Base-by-base conservation (phyloP, 768 basidiomycete genomes). In the Auriculariales sp. region DNA sequence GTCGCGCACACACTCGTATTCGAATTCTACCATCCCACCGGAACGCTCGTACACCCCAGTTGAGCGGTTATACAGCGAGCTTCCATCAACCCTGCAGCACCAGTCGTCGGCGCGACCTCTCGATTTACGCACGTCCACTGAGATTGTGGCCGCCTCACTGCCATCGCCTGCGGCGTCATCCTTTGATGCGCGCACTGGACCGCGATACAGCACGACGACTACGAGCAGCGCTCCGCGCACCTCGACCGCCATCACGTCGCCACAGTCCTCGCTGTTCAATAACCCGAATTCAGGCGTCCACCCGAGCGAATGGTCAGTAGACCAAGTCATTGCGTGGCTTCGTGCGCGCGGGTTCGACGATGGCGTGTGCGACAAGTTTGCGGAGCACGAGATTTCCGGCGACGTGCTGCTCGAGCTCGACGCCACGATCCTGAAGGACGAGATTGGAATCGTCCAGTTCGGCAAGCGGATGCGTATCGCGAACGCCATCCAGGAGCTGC, bases 311-410 rank as follows among this genome's bases (percentile, higher is more conserved):
- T 99, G 95, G 95, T 71, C 66, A 0, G 78, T 97, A 0, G 84
- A 87, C 0, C 82, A 97, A 33, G 95, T 99, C 4, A 71, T 91
- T 1, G 82, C 82, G 0, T 99, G 95, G 95, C 66, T 90, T 25
- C 79, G 75, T 59, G 66, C 65, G 29, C 89, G 84, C 67, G 87
- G 87, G 2, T 95, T 98, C 50, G 91, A 91, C 54, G 71, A 81
- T 45, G 73, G 77, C 42, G 81, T 92, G 3, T 83, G 83, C 56
- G 75, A 79, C 50, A 93, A 87, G 61, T 97, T 99, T 53, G 34
- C 61, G 92, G 94, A 98, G 67, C 92, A 99, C 78, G 95, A 99
- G 68, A 98, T 99, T 49, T 88, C 92, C 0, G 95, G 95, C 17
- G 95, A 99, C 57, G 88, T 98, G 28, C 77, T 99, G 5, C 79